Evolutionary conservation across 1,284 basidiomycete species (phyloP).

Genomic region (Cerrena zonata): DNA sequence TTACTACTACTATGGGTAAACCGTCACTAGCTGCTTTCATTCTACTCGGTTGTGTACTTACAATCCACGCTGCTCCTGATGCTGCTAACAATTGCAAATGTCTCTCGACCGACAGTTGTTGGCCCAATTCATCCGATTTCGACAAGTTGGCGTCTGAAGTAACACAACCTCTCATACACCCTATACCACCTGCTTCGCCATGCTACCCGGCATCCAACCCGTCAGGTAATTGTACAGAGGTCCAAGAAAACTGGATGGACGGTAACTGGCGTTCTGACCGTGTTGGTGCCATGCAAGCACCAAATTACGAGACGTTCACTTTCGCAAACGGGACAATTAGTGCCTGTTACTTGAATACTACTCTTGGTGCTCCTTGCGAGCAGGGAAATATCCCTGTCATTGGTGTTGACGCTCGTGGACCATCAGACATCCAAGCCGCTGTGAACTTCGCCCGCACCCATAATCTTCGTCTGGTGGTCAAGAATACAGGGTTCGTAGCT

Average conservation of each 20-base stretch:
- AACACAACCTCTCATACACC: conserved; percentile 35
- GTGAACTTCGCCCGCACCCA: conserved; percentile 35
- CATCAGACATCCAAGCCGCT: conserved; percentile 35
- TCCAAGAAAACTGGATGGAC: conserved; percentile 24
- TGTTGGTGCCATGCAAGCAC: conserved; percentile 34
- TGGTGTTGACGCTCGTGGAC: conserved; percentile 36
- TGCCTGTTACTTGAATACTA: conserved; percentile 37
- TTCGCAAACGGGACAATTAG: conserved; percentile 35
- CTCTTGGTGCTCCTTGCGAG: conserved; percentile 33
- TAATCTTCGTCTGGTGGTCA: conserved; percentile 39
- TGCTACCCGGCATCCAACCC: conserved; percentile 31
- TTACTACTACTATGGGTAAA: too few relatives aligned
- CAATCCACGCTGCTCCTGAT: background rate
- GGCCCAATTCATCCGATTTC: conserved; percentile 35
- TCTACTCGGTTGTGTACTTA: too few relatives aligned
- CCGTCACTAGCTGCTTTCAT: too few relatives aligned
- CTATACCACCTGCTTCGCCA: conserved; percentile 31
- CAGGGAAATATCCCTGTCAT: conserved; percentile 40
- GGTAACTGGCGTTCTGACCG: conserved; percentile 36
- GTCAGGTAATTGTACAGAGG: conserved; percentile 32
- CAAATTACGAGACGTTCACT: conserved; percentile 37
- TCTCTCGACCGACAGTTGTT: conserved; percentile 33
- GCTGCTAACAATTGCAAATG: conserved; percentile 12
- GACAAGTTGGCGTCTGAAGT: conserved; percentile 27
- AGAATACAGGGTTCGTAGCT: conserved; percentile 38